Conservation (phyloP, 192 early-diverging fungal species). For the Kappamyces sp. region DNA sequence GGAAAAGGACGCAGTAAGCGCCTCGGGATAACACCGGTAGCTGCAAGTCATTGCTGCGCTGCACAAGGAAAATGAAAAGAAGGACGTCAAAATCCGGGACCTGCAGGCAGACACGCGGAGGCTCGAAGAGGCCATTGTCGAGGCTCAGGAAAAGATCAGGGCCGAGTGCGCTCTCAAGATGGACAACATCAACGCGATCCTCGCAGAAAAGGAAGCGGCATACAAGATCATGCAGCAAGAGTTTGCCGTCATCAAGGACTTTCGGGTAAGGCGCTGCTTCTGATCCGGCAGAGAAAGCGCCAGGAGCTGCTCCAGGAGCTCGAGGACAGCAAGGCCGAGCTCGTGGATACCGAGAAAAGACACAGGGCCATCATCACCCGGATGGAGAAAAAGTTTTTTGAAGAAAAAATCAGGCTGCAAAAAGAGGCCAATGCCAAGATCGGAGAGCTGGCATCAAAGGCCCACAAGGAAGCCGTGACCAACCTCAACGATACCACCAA, state of each 20-base stretch:
- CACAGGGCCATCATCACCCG: constrained; percentile 50
- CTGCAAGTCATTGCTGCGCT: constrained; percentile 59
- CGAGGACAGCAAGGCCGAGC: constrained; percentile 46
- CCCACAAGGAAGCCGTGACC: constrained; percentile 55
- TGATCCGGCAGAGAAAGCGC: constrained; percentile 41
- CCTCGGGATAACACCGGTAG: constrained; percentile 20
- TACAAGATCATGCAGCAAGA: constrained; percentile 59
- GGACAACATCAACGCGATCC: constrained; percentile 35
- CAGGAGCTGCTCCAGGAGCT: constrained; percentile 56
- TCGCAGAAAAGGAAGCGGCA: constrained; percentile 54
- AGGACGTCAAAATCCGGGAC: constrained; percentile 40
- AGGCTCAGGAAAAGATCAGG: constrained; percentile 35
- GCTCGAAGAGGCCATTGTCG: constrained; percentile 17
- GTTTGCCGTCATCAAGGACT: constrained; percentile 60
- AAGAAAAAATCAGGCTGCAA: constrained; percentile 60
- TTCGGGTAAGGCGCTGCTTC: constrained; percentile 33
- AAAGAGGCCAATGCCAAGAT: constrained; percentile 61
- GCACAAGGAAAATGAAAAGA: constrained; percentile 48
- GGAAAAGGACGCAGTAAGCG: constrained; percentile 54
- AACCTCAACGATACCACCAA: constrained; percentile 57
- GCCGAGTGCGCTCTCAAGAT: constrained; percentile 43
- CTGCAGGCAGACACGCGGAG: constrained; percentile 38
- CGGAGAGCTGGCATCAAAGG: constrained; percentile 54
- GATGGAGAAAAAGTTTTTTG: constrained; percentile 63
- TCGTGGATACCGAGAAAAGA: constrained; percentile 50